Evolutionary conservation across 1,139 yeast species (phyloP), one percentile per base, ranked within the genome.

Genomic region (Blastobotrys malaysiensis): DNA sequence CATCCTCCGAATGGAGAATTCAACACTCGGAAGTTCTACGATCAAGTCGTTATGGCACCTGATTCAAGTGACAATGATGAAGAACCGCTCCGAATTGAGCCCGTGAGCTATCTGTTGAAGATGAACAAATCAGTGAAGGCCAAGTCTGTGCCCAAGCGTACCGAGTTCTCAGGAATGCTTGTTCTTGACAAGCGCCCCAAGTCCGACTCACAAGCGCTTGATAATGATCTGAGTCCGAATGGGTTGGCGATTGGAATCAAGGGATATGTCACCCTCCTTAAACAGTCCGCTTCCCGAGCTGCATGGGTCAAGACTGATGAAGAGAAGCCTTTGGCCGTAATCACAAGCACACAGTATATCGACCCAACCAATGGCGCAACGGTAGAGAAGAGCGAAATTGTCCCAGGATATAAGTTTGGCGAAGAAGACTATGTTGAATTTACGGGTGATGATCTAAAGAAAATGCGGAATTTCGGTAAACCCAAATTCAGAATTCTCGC

Each of bases 101-200:
- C 72, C 96, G 51, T 77, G 84, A 2, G 79, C 78, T 48, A 86
- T 87, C 63, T 76, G 81, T 11, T 81, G 88, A 79, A 83, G n/a
- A 58, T 84, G 46, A 74, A 76, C 5, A 65, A 83, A 3, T 72
- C 75, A 2, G 77, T 9, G n/a, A 14, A 9, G 20, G 27, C 36
- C 18, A 14, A 13, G n/a, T 46, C 19, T 7, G 36, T 26, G 13
- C 18, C 19, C 14, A 26, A 11, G 19, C 21, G 36, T 13, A 19
- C 24, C 19, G 36, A 36, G 20, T 48, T 18, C 13, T 48, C 19
- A 16, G 43, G 45, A 9, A 36, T 48, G 50, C 45, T 14, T 5
- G 43, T 16, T 2, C 22, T 24, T 27, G 43, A 19, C 14, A 31
- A 7, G 45, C 13, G 19, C 20, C 26, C n/a, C 14, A 27, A n/a